phyloP scores from a whole-genome alignment of 169 alveolate species.

The Pseudocohnilembus persalinus region DNA sequence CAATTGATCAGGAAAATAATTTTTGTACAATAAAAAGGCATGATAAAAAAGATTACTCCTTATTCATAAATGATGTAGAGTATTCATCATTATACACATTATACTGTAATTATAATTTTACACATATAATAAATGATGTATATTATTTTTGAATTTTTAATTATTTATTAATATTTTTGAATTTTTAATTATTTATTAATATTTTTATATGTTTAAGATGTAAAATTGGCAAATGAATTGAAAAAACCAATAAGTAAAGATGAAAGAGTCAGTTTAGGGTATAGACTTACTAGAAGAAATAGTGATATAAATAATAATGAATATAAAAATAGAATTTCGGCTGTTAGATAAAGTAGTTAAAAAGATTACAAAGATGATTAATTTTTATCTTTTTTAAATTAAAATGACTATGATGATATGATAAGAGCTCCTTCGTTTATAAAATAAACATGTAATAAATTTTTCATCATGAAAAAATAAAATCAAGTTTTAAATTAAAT shows the following conservation, averaged over 20 bases:
- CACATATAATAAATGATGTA: no score
- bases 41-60: background rate
- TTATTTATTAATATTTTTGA: no score
- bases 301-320: background rate
- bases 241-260: background rate
- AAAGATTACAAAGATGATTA: background rate
- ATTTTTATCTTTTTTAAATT: no score
- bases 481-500: no score
- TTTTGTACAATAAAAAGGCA: background rate
- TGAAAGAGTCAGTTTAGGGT: background rate
- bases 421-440: background rate
- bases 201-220: background rate
- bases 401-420: no score
- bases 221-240: background rate
- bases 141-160: no score
- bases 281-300: background rate
- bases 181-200: no score
- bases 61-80: background rate
- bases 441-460: background rate
- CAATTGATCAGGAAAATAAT: background rate
- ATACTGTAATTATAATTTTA: background rate
- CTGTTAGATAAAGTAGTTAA: background rate
- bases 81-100: background rate
- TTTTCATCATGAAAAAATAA: no score
- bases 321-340: no score